These are phyloP conservation scores for Umbellularia californica DNA, from an alignment of 164 flowering plant genomes.

Conservation along the genomic window DNA sequence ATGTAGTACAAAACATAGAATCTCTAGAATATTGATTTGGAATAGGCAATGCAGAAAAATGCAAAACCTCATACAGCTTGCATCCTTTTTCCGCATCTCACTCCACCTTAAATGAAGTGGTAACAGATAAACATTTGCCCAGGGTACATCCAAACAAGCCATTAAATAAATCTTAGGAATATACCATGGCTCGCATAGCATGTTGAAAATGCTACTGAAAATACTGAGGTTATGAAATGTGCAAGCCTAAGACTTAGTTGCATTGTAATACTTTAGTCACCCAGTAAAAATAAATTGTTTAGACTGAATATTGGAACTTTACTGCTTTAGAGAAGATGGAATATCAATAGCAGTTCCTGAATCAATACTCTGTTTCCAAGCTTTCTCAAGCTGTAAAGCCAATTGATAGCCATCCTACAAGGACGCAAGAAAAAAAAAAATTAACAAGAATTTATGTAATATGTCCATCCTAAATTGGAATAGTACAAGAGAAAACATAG, in stretches of 20 bases:
- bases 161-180: background rate
- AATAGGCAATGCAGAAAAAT: too few species aligned
- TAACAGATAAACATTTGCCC: background rate
- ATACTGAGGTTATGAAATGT: background rate
- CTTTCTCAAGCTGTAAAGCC: constrained; percentile 83
- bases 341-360: constrained; percentile 58
- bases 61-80: background rate
- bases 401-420: constrained; percentile 87
- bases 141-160: background rate
- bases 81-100: background rate
- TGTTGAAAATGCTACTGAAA: background rate
- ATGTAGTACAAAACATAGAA: too few species aligned
- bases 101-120: background rate
- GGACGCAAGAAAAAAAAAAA: background rate
- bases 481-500: background rate
- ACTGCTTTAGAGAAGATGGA: constrained; percentile 66
- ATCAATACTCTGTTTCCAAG: constrained; percentile 48
- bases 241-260: background rate
- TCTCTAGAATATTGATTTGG: too few species aligned
- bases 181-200: background rate
- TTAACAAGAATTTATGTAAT: background rate
- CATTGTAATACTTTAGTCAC: background rate
- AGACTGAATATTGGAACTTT: constrained; percentile 9
- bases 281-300: constrained; percentile 1
- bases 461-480: too few species aligned